Conservation (phyloP, 495 filamentous ascomycete genomes). For the Aspergillus panamensis region DNA sequence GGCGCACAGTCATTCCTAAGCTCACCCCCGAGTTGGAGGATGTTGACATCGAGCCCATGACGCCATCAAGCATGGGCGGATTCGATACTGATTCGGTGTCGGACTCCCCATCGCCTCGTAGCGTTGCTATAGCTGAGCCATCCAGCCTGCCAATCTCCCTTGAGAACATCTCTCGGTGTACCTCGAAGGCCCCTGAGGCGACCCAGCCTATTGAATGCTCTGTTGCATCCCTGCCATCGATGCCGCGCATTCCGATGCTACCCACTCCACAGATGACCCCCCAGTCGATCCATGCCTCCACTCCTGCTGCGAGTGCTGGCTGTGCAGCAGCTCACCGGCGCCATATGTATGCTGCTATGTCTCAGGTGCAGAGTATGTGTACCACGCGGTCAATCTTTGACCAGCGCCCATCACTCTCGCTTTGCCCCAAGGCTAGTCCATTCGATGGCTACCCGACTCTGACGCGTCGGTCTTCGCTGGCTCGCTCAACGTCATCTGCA, state of each 20-base stretch:
- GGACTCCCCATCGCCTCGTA: slow-evolving; percentile 37
- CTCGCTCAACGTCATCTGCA: slow-evolving; percentile 69
- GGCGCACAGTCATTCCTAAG: slow-evolving; percentile 72
- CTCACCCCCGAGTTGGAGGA: slow-evolving; percentile 65
- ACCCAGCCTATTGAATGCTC: slow-evolving; percentile 32
- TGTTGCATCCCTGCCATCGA: slow-evolving; percentile 42
- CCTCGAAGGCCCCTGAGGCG: slow-evolving; percentile 54
- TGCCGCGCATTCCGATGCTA: slow-evolving; percentile 61
- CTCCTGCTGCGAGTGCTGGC: slow-evolving; percentile 85
- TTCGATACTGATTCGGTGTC: slow-evolving; percentile 29
- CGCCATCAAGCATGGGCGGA: slow-evolving; percentile 29
- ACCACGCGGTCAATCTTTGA: slow-evolving; percentile 61
- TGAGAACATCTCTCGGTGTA: slow-evolving; percentile 47
- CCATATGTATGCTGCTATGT: slow-evolving; percentile 78
- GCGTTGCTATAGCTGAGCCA: slow-evolving; percentile 18
- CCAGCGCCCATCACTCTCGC: slow-evolving; percentile 48
- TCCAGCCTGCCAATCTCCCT: slow-evolving; percentile 17
- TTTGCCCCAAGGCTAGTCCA: slow-evolving; percentile 50
- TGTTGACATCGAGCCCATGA: slow-evolving; percentile 34
- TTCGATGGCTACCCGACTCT: slow-evolving; percentile 47
- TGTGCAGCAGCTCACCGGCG: slow-evolving; percentile 51
- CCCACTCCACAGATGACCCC: slow-evolving; percentile 81
- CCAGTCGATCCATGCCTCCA: slow-evolving; percentile 66
- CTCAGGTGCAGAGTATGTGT: slow-evolving; percentile 62
- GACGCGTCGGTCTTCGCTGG: slow-evolving; percentile 69